Conservation (phyloP, 1,139 yeast species). For the Suhomyces coccinellae region DNA sequence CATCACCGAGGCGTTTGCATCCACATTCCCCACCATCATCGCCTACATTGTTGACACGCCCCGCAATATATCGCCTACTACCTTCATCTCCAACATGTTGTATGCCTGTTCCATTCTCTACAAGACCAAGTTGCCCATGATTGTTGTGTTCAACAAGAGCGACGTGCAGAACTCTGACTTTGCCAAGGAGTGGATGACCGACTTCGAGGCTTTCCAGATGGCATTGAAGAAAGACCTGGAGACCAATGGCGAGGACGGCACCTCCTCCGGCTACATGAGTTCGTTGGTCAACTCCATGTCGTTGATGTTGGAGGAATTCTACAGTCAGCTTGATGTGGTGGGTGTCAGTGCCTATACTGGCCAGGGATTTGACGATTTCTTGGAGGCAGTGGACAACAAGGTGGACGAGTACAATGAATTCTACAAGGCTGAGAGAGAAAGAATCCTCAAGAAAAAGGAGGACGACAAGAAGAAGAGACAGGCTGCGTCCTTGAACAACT, state of each 20-base stretch:
- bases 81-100: conserved; percentile 97
- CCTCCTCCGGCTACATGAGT: conserved; percentile 91
- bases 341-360: conserved; percentile 93
- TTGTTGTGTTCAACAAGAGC: conserved; percentile 92
- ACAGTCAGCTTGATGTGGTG: conserved; percentile 88
- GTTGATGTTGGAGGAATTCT: conserved; percentile 93
- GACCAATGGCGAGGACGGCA: conserved; percentile 64
- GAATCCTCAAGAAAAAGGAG: conserved; percentile 73
- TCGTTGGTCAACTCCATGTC: conserved; percentile 94
- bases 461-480: conserved; percentile 73
- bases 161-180: conserved; percentile 83
- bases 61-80: conserved; percentile 88
- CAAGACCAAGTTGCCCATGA: conserved; percentile 96
- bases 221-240: conserved; percentile 68
- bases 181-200: conserved; percentile 97
- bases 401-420: conserved; percentile 83
- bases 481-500: conserved; percentile 64
- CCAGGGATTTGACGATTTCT: conserved; percentile 87
- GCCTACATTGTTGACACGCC: conserved; percentile 98
- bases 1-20: conserved; percentile 94
- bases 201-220: conserved; percentile 86
- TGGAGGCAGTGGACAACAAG: conserved; percentile 79
- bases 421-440: conserved; percentile 84
- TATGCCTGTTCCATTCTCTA: conserved; percentile 96
- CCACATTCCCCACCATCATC: conserved; percentile 90